A percentile compares a stretch with the other conserved stretches of the same genome.
Conservation (phyloP, 129 eudicot species). For the Silybum marianum region DNA sequence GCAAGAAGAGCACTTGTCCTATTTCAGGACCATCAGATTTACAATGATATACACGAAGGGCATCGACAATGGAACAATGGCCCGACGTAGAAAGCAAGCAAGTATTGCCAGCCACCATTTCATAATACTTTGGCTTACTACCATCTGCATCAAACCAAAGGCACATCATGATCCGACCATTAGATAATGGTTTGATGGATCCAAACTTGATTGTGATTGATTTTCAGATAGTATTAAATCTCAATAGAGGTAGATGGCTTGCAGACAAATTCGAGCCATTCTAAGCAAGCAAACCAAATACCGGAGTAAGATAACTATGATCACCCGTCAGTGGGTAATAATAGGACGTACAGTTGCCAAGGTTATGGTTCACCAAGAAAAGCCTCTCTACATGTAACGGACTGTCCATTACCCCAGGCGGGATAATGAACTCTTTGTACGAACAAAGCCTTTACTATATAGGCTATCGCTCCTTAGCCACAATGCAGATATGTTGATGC, state of each 20-base stretch:
- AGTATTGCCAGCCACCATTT: conserved; percentile 44
- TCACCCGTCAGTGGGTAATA: conserved; percentile 61
- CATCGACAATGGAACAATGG: conserved; percentile 71
- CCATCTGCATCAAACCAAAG: conserved; percentile 63
- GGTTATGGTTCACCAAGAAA: conserved; percentile 70
- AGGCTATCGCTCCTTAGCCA: conserved; percentile 82
- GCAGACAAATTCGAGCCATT: conserved; percentile 15
- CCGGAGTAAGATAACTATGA: conserved; percentile 61
- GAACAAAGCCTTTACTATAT: conserved; percentile 45
- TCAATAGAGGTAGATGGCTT: conserved; percentile 47
- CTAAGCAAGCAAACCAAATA: conserved; percentile 50
- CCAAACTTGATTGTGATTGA: conserved; percentile 56
- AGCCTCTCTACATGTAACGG: conserved; percentile 72
- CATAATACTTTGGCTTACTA: conserved; percentile 33
- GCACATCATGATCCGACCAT: conserved; percentile 52
- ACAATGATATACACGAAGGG: conserved; percentile 28
- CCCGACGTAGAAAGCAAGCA: conserved; percentile 64
- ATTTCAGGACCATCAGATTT: too few species aligned
- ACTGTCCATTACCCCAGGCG: conserved; percentile 52
- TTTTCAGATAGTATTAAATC: conserved; percentile 48
- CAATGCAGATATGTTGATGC: conserved; percentile 63
- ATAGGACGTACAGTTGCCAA: conserved; percentile 62
- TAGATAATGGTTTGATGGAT: conserved; percentile 39
- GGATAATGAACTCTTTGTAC: conserved; percentile 63
- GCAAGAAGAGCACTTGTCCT: too few species aligned